Percentiles rank a stretch among this genome's conserved stretches.
These are phyloP conservation scores for Caryopteris hybrid DNA, from an alignment of 305 asterid genomes.

Conservation along the genomic window DNA sequence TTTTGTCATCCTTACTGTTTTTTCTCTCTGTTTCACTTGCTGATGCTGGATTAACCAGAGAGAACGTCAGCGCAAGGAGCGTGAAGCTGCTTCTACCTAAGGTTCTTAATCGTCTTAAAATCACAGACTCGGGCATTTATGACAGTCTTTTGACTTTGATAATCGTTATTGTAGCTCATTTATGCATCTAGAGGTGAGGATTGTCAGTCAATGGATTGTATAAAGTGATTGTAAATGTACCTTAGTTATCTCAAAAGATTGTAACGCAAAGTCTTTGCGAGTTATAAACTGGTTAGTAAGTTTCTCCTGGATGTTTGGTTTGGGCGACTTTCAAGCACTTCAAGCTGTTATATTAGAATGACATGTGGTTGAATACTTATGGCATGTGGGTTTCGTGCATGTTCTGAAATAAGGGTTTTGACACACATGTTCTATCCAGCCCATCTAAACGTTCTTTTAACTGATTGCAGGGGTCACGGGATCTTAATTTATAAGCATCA, in stretches of 20 bases:
- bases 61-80: conserved; percentile 42
- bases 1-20: neutral
- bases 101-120: conserved; percentile 32
- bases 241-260: neutral
- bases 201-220: neutral
- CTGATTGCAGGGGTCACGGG: neutral
- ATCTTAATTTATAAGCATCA: neutral
- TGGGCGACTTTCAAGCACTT: neutral
- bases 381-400: neutral
- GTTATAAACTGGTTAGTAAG: conserved; percentile 6
- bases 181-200: neutral
- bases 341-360: neutral
- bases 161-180: neutral
- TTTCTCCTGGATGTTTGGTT: neutral
- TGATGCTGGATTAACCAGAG: conserved; percentile 38
- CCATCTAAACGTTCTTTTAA: neutral
- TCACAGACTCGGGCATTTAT: neutral
- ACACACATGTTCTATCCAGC: neutral
- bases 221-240: neutral
- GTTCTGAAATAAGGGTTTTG: neutral
- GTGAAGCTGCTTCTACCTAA: conserved; percentile 37
- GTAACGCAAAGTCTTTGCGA: neutral
- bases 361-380: neutral
- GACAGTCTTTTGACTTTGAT: neutral
- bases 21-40: neutral